Evolutionary conservation across 208 protist genomes (phyloP).

Genomic region (Wallacemonas sp.): DNA sequence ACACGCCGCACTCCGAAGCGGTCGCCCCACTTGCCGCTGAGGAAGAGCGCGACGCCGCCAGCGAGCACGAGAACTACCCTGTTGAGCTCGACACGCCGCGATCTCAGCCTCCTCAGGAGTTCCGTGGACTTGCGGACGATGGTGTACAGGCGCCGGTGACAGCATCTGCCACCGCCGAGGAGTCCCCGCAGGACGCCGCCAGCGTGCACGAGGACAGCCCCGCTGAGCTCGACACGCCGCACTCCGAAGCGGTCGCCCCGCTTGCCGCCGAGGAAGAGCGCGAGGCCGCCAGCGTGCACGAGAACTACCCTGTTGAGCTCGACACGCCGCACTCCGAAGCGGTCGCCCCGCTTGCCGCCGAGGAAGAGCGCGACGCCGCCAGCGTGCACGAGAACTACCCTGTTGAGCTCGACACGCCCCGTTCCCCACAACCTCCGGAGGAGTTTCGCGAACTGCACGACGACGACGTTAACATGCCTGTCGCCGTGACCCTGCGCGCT

Average conservation of each 20-base stretch:
- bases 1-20: background rate
- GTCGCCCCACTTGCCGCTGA: background rate
- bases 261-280: background rate
- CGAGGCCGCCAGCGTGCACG: background rate
- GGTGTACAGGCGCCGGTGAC: background rate
- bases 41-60: background rate
- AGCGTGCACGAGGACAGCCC: constrained; percentile 5
- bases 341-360: background rate
- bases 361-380: constrained; percentile 5
- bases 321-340: constrained; percentile 2
- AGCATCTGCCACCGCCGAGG: too few relatives aligned
- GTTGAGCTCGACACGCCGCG: constrained; percentile 12
- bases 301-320: background rate
- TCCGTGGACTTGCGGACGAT: background rate
- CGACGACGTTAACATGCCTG: background rate
- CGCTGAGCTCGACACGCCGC: constrained; percentile 1
- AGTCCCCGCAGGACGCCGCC: too few relatives aligned
- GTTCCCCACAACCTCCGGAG: background rate
- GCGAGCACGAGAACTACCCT: background rate
- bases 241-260: background rate
- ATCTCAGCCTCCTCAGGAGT: background rate
- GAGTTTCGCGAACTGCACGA: background rate
- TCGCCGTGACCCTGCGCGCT: too few relatives aligned
- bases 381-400: constrained; percentile 6
- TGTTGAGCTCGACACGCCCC: constrained; percentile 14